Evolutionary conservation across 2,329 filamentous ascomycete genomes (phyloP).

Genomic region (Penicillium sclerotigenum): DNA sequence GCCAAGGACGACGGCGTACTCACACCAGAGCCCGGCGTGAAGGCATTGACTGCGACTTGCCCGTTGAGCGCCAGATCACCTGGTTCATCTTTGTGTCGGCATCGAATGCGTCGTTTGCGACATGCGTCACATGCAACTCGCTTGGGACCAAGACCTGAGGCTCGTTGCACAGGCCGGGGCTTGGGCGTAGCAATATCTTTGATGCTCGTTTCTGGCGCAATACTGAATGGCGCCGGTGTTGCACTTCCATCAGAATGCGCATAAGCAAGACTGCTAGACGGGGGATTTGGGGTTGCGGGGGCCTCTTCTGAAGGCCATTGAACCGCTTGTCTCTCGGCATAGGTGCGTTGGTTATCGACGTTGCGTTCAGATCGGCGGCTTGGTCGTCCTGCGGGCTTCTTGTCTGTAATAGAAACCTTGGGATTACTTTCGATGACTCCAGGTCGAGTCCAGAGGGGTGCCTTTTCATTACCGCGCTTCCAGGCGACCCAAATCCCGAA

Average conservation of each 20-base stretch:
- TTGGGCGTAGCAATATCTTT: constrained; percentile 33
- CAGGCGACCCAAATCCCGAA: constrained; percentile 66
- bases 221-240: constrained; percentile 21
- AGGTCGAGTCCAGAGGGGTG: constrained; percentile 60
- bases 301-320: constrained; percentile 34
- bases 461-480: constrained; percentile 63
- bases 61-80: constrained; percentile 28
- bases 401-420: constrained; percentile 49
- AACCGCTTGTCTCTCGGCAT: constrained; percentile 39
- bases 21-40: constrained; percentile 27
- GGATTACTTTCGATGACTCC: constrained; percentile 53
- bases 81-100: constrained; percentile 60
- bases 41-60: constrained; percentile 30
- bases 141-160: constrained; percentile 59
- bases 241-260: constrained; percentile 22
- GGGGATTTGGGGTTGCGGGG: constrained; percentile 15
- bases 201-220: constrained; percentile 16
- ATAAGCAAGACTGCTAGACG: constrained; percentile 14
- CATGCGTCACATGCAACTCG: constrained; percentile 60
- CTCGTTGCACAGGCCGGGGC: constrained; percentile 51
- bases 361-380: constrained; percentile 57
- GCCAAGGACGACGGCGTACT: constrained; percentile 34
- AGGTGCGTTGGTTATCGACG: constrained; percentile 41
- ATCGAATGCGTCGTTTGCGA: constrained; percentile 59
- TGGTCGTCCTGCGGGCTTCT: constrained; percentile 55